Evolutionary conservation across 2,329 filamentous ascomycete species (phyloP).

Genomic region (Proliferodiscus dingleyae): DNA sequence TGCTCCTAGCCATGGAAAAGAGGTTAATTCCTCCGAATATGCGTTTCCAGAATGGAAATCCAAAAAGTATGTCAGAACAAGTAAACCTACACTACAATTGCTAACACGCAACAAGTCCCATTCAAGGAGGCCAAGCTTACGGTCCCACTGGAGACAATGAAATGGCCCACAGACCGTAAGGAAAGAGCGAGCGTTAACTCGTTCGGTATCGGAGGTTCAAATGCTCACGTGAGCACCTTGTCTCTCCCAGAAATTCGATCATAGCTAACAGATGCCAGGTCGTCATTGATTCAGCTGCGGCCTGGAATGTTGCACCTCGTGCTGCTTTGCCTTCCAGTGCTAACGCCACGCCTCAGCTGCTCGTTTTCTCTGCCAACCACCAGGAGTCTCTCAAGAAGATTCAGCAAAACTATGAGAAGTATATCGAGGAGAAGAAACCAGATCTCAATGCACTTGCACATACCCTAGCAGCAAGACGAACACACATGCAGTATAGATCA

Average conservation of each 20-base stretch:
- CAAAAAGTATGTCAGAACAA: conserved; percentile 9
- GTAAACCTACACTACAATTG: too few relatives aligned
- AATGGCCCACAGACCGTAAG: conserved; percentile 8
- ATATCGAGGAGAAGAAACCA: not conserved
- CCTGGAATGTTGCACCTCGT: not conserved
- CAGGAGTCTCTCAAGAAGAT: conserved; percentile 3
- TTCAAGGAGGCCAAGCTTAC: conserved; percentile 30
- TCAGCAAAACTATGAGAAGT: not conserved
- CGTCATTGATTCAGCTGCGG: conserved; percentile 11
- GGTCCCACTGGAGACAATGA: conserved; percentile 15
- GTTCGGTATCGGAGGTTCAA: conserved; percentile 23
- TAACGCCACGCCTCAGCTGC: not conserved
- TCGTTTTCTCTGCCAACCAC: conserved; percentile 11
- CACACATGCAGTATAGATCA: conserved; percentile 1
- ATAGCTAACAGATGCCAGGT: not conserved
- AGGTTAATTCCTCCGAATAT: conserved; percentile 16
- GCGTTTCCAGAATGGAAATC: conserved; percentile 13
- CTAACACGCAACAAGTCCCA: conserved; percentile 13
- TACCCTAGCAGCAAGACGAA: conserved; percentile 4
- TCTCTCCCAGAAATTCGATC: not conserved
- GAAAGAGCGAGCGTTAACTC: conserved; percentile 20
- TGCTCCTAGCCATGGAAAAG: conserved; percentile 22
- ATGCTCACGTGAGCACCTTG: conserved; percentile 10
- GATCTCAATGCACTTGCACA: conserved; percentile 5
- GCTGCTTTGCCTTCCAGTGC: not conserved